phyloP scores from a whole-genome alignment of 805 yeast genomes.

The Cyberlindnera petersonii region DNA sequence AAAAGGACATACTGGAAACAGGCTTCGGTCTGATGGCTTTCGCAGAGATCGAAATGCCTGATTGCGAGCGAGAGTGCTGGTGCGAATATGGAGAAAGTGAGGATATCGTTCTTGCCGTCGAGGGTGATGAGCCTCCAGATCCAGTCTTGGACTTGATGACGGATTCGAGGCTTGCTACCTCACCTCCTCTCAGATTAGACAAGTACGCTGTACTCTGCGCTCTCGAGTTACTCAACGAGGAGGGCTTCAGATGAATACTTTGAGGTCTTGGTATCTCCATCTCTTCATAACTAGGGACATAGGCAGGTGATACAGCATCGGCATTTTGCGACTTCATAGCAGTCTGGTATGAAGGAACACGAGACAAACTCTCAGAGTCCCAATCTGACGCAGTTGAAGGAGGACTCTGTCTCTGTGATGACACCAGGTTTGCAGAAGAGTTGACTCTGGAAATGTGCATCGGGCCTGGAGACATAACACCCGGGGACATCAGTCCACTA shows the following conservation, averaged over 20 bases:
- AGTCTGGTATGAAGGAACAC: slow-evolving; percentile 81
- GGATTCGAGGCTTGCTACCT: slow-evolving; percentile 4
- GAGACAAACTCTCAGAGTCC: slow-evolving; percentile 46
- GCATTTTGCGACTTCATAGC: slow-evolving; percentile 60
- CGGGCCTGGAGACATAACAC: slow-evolving; percentile 47
- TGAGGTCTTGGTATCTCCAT: slow-evolving; percentile 23
- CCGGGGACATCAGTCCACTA: slow-evolving; percentile 34
- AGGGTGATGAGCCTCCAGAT: slow-evolving; percentile 20
- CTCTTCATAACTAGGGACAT: slow-evolving; percentile 31
- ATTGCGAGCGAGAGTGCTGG: slow-evolving; percentile 4
- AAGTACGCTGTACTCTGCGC: slow-evolving; percentile 26
- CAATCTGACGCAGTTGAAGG: slow-evolving; percentile 31
- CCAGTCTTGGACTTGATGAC: slow-evolving; percentile 8
- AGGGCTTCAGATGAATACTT: slow-evolving; percentile 26
- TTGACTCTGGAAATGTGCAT: slow-evolving; percentile 57
- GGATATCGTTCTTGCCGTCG: slow-evolving; percentile 22
- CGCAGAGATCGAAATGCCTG: background rate
- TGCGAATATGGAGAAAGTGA: slow-evolving; percentile 5
- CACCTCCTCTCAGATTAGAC: slow-evolving; percentile 22
- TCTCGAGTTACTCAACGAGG: slow-evolving; percentile 26
- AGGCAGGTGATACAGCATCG: slow-evolving; percentile 67
- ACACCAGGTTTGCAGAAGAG: slow-evolving; percentile 37
- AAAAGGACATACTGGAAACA: slow-evolving; percentile 5
- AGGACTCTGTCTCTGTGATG: slow-evolving; percentile 3
- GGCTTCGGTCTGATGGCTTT: slow-evolving; percentile 9